phyloP scores from a whole-genome alignment of 192 early-diverging fungal species.

The Nowakowskiella sp. region DNA sequence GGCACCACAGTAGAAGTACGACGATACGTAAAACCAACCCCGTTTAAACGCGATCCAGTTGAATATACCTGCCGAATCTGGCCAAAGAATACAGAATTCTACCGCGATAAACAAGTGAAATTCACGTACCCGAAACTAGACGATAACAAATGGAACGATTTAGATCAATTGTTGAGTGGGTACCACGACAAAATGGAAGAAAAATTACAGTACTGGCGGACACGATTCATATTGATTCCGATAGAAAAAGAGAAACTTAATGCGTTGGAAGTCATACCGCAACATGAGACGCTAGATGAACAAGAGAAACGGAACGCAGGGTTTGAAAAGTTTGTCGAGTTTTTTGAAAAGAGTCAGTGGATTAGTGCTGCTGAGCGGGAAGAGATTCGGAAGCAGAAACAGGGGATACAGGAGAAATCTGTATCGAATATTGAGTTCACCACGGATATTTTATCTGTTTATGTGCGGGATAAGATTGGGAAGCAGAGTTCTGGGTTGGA shows the following conservation, averaged over 20 bases:
- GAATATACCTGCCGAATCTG: conserved; percentile 76
- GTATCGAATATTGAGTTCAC: too few relatives aligned
- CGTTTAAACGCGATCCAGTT: conserved; percentile 49
- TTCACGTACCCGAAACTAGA: conserved; percentile 72
- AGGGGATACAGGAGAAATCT: too few relatives aligned
- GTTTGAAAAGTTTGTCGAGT: conserved; percentile 80
- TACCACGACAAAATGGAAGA: conserved; percentile 74
- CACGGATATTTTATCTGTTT: too few relatives aligned
- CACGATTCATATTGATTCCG: conserved; percentile 86
- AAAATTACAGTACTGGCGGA: conserved; percentile 74
- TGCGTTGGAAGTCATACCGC: conserved; percentile 41
- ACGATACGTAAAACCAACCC: conserved; percentile 65
- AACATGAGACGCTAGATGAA: conserved; percentile 62
- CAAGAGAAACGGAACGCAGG: conserved; percentile 81
- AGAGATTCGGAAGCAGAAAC: too few relatives aligned
- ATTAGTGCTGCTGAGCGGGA: conserved; percentile 31
- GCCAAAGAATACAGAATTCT: conserved; percentile 64
- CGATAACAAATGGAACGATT: conserved; percentile 87
- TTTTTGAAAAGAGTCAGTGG: conserved; percentile 60
- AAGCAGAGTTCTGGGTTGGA: not conserved
- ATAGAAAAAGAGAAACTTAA: conserved; percentile 48
- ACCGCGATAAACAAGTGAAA: conserved; percentile 41
- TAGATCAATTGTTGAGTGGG: conserved; percentile 86
- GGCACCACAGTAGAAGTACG: conserved; percentile 77
- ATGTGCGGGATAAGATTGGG: conserved; percentile 1